These are phyloP conservation scores for Begonia masoniana DNA, from an alignment of 306 rosid genomes.

Conservation along the genomic window DNA sequence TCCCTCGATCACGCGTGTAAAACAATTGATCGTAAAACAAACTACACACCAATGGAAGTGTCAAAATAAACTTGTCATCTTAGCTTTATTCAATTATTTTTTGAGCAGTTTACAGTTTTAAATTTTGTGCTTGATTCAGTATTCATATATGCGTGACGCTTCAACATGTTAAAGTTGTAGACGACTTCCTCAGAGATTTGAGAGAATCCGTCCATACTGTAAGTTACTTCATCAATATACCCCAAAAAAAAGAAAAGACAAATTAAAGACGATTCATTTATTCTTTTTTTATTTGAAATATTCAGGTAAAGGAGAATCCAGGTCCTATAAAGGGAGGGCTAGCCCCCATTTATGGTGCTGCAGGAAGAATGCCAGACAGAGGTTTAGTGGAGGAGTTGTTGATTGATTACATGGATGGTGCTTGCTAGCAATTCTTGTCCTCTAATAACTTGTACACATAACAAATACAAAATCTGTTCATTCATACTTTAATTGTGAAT, in stretches of 20 bases:
- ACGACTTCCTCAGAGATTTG: slow-evolving; percentile 60
- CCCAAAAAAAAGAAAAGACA: not conserved
- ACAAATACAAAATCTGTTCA: too few species aligned
- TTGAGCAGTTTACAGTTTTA: not conserved
- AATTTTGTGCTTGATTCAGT: slow-evolving; percentile 23
- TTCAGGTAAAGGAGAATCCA: slow-evolving; percentile 80
- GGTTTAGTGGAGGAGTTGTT: slow-evolving; percentile 72
- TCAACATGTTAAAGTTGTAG: slow-evolving; percentile 61
- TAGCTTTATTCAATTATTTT: not conserved
- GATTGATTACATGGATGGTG: slow-evolving; percentile 77
- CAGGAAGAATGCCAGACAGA: slow-evolving; percentile 95
- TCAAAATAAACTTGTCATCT: not conserved
- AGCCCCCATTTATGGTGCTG: slow-evolving; percentile 94
- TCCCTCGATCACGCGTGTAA: too few species aligned
- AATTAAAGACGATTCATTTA: too few species aligned
- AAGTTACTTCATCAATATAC: slow-evolving; percentile 20
- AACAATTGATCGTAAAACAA: not conserved
- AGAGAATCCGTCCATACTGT: slow-evolving; percentile 65
- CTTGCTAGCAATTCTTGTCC: slow-evolving; percentile 32
- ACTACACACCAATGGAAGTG: not conserved
- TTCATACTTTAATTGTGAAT: too few species aligned
- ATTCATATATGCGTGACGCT: slow-evolving; percentile 87
- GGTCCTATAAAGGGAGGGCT: slow-evolving; percentile 89
- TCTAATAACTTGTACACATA: too few species aligned
- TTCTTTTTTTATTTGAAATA: not conserved